A percentile compares a stretch with the other conserved stretches of the same genome.
Conservation (phyloP, 1,284 basidiomycete species). For the Tremellales sp. region DNA sequence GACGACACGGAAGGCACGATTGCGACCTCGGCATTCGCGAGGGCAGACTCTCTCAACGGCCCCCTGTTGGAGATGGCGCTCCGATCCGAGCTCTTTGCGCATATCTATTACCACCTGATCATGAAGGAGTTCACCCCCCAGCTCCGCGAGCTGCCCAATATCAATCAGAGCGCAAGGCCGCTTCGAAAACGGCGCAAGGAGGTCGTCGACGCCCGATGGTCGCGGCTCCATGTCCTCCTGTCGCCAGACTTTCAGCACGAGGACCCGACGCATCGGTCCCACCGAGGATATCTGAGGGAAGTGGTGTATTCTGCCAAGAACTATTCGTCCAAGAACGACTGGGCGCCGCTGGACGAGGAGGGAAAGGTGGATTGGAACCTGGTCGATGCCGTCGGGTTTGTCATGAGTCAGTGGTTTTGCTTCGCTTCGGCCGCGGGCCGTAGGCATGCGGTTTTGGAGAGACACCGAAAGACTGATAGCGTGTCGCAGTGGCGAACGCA, state of each 20-base stretch:
- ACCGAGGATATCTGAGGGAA: constrained; percentile 32
- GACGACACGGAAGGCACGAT: background rate
- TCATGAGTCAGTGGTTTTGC: constrained; percentile 37
- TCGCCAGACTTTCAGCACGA: constrained; percentile 21
- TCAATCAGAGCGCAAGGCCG: constrained; percentile 6
- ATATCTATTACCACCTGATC: constrained; percentile 20
- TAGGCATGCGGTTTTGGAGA: background rate
- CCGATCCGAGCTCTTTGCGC: constrained; percentile 19
- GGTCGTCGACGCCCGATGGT: constrained; percentile 20
- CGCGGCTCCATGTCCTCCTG: constrained; percentile 26
- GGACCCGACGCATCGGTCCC: constrained; percentile 16
- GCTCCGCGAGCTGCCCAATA: constrained; percentile 15
- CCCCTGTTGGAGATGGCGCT: constrained; percentile 18
- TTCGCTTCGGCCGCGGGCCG: background rate
- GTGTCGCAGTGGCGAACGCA: constrained; percentile 30
- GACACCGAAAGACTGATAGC: background rate
- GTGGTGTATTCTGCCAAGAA: constrained; percentile 30
- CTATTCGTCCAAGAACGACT: constrained; percentile 33
- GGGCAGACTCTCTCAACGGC: constrained; percentile 16
- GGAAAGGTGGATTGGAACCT: constrained; percentile 41
- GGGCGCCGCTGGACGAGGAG: constrained; percentile 32
- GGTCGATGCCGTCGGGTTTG: constrained; percentile 35
- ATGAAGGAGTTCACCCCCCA: constrained; percentile 10
- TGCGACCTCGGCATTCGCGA: background rate
- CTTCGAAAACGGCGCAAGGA: constrained; percentile 8